Conservation (phyloP, 495 filamentous ascomycete species). For the Penicillium ochrochloron region DNA sequence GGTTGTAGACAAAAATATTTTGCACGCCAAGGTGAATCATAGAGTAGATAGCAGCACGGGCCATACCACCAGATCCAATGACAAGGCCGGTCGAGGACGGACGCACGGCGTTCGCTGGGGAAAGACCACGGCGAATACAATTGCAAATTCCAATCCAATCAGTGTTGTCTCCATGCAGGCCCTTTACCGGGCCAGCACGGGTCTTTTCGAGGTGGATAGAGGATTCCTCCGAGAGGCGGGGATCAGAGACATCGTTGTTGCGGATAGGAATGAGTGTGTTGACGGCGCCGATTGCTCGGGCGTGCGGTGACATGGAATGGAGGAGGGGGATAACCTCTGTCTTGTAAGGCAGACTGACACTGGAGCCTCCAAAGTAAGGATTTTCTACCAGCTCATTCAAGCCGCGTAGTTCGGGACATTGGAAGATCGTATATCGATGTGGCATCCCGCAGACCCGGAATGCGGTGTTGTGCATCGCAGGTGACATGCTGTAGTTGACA, state of each 20-base stretch:
- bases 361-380: conserved; percentile 73
- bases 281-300: conserved; percentile 75
- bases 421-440: conserved; percentile 70
- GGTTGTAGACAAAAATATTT: conserved; percentile 75
- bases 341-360: conserved; percentile 75
- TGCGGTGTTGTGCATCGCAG: conserved; percentile 71
- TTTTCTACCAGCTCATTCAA: conserved; percentile 66
- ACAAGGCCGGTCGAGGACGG: conserved; percentile 69
- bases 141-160: conserved; percentile 80
- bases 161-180: conserved; percentile 79
- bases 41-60: conserved; percentile 77
- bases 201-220: conserved; percentile 60
- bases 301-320: conserved; percentile 72
- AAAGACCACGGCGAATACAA: conserved; percentile 73
- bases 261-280: conserved; percentile 78
- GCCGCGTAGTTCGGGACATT: conserved; percentile 67
- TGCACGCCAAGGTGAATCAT: conserved; percentile 76
- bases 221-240: conserved; percentile 40
- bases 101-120: conserved; percentile 76
- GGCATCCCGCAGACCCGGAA: conserved; percentile 73
- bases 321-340: conserved; percentile 71
- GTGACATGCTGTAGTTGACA: conserved; percentile 50
- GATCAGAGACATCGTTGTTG: conserved; percentile 53
- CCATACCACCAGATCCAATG: conserved; percentile 81
- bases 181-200: conserved; percentile 63